Base-by-base conservation (phyloP, 352 stramenopile genomes). In the Phytophthora brassicae region DNA sequence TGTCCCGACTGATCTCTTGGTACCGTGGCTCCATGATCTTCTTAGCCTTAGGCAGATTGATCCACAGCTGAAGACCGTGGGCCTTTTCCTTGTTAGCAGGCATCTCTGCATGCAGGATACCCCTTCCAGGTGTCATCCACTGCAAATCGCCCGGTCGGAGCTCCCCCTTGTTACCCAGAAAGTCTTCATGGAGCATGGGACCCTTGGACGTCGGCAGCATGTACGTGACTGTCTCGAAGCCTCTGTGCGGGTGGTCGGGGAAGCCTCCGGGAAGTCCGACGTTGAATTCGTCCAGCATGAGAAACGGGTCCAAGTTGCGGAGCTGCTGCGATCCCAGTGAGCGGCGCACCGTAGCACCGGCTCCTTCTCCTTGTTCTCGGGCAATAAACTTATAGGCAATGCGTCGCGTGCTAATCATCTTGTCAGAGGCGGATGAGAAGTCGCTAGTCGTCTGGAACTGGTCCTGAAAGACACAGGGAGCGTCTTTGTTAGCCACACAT, bases 171-270 rank as follows among this genome's bases (percentile, higher is more conserved):
- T 87, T 80, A 43, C 73, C 75, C 9, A 78, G 31, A 60, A 87
- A 95, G 76, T 98, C 92, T 44, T 92, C 74, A 65, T 98, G 93
- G 0, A 64, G 59, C 70, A 98, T 92, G 19, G 84, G 77, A 24
- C 93, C 91, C 48, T 89, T 75, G 4, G 72, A 81, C 0, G 63
- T 72, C 22, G 75, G 75, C 9, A 98, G 61, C 70, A 94, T 79
- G 69, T 97, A 97, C 19, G 93, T 97, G 1, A 98, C 74, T 1
- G 90, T 98, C 47, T 97, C 78, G 56, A 98, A 98, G 19, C 93
- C 93, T 45, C 89, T 68, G 71, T 98, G 93, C 19, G 89, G 89
- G 75, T 98, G 93, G 28, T 90, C 73, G 2, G 91, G 85, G 76
- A 97, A 97, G 1, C 91, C 91, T 24, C 92, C 87, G 2, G 89